phyloP scores from a whole-genome alignment of 441 rosid genomes.

The Manihot esculenta region DNA sequence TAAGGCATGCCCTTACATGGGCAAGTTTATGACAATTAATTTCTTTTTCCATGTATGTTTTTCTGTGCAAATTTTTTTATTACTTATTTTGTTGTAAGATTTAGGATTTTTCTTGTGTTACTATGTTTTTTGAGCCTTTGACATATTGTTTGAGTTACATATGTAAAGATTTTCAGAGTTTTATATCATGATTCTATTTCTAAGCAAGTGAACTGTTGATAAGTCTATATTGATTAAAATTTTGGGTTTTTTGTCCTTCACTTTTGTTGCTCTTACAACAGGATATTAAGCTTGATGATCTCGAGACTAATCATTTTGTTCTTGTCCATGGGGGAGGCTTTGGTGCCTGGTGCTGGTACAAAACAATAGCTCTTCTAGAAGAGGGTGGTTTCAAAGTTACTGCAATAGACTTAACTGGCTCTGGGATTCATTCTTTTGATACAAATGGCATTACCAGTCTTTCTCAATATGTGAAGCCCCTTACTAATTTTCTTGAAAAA shows the following conservation, averaged over 20 bases:
- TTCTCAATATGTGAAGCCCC: constrained; percentile 82
- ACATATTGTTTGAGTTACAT: background rate
- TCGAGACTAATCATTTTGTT: constrained; percentile 75
- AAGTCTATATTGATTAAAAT: background rate
- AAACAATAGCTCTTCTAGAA: constrained; percentile 85
- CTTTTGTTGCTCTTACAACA: constrained; percentile 22
- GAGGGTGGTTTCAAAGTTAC: constrained; percentile 84
- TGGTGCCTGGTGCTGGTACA: constrained; percentile 99
- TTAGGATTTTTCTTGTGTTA: background rate
- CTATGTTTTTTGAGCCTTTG: background rate
- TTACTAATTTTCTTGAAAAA: constrained; percentile 65
- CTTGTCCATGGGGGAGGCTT: constrained; percentile 97
- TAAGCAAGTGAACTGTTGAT: background rate
- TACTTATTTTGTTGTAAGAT: background rate
- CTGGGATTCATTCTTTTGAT: constrained; percentile 73
- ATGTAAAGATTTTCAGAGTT: background rate
- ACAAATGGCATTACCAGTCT: constrained; percentile 67
- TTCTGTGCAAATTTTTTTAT: background rate
- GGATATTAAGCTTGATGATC: constrained; percentile 68
- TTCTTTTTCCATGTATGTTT: background rate
- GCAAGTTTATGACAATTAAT: background rate
- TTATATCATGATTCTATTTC: background rate
- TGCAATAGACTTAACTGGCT: constrained; percentile 86
- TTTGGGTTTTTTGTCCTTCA: background rate
- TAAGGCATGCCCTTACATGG: background rate